A percentile compares a stretch with the other conserved stretches of the same genome.
These are phyloP conservation scores for Casuarina equisetifolia DNA, from an alignment of 306 rosid genomes.

Conservation along the genomic window DNA sequence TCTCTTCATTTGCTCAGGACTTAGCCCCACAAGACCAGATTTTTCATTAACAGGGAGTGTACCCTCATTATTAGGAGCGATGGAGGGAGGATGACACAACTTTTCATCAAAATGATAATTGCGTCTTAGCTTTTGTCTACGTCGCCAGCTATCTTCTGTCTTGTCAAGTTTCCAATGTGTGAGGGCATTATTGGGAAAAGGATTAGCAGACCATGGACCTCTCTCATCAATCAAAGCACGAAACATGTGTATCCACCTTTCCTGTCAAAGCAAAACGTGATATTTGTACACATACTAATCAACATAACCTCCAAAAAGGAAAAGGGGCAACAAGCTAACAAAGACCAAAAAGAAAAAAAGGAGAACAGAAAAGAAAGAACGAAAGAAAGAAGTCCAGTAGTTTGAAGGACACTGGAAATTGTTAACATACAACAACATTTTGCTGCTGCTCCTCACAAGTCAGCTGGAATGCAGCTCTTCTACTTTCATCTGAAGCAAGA, in stretches of 20 bases:
- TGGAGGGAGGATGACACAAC: conserved; percentile 67
- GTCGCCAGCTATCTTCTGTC: conserved; percentile 88
- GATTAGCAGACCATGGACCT: conserved; percentile 97
- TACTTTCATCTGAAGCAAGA: conserved; percentile 72
- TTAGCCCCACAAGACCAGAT: conserved; percentile 64
- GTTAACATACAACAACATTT: conserved; percentile 74
- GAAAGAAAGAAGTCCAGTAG: conserved; percentile 21
- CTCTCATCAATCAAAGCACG: conserved; percentile 97
- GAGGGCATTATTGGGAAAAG: conserved; percentile 65
- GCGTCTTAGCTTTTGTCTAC: conserved; percentile 80
- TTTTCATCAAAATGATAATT: conserved; percentile 94
- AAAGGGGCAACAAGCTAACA: conserved; percentile 12
- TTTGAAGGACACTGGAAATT: conserved; percentile 17
- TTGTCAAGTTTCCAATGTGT: conserved; percentile 96
- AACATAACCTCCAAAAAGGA: conserved; percentile 11
- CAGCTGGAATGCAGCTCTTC: conserved; percentile 88
- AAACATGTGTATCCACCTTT: conserved; percentile 93
- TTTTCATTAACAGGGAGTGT: conserved; percentile 52
- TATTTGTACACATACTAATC: conserved; percentile 16
- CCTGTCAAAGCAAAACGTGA: conserved; percentile 55
- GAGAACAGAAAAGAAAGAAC: neutral
- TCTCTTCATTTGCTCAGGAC: conserved; percentile 94
- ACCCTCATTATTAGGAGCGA: conserved; percentile 41
- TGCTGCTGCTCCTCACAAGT: conserved; percentile 85
- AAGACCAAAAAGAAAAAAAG: neutral